These are phyloP conservation scores for Emmonsia crescens DNA, from an alignment of 2,329 filamentous ascomycete genomes.

Conservation along the genomic window DNA sequence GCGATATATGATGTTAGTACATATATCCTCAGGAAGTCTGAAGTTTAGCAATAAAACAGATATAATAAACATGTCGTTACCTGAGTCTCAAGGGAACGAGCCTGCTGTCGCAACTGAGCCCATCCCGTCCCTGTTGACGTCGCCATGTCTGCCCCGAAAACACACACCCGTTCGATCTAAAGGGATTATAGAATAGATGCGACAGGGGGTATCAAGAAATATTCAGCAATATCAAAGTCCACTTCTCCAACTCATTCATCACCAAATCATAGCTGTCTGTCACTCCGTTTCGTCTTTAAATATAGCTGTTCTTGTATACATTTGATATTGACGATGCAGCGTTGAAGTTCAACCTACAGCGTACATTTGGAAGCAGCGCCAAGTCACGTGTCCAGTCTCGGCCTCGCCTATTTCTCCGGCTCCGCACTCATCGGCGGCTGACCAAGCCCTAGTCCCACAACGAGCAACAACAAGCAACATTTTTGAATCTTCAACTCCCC, in stretches of 20 bases:
- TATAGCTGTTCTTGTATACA: neutral
- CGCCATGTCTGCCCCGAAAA: conserved; percentile 35
- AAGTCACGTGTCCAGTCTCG: conserved; percentile 13
- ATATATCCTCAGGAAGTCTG: neutral
- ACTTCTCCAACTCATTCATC: neutral
- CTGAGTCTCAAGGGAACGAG: conserved; percentile 78
- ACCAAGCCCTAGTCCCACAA: conserved; percentile 40
- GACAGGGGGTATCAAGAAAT: neutral
- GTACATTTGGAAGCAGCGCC: no score
- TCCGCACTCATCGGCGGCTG: conserved; percentile 28
- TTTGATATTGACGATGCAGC: neutral
- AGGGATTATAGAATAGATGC: neutral
- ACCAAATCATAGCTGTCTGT: neutral
- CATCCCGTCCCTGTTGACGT: conserved; percentile 58
- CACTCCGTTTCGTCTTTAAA: neutral
- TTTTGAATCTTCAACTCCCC: conserved; percentile 31
- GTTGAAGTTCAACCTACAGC: no score
- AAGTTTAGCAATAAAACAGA: neutral
- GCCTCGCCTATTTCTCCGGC: conserved; percentile 21
- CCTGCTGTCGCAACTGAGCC: conserved; percentile 90
- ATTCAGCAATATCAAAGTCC: neutral
- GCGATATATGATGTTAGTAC: conserved; percentile 12
- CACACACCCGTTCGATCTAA: neutral
- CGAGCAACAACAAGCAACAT: conserved; percentile 26
- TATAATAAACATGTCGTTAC: conserved; percentile 38